Conservation (phyloP, 1,139 yeast species). For the Nakaseomyces sp. region DNA sequence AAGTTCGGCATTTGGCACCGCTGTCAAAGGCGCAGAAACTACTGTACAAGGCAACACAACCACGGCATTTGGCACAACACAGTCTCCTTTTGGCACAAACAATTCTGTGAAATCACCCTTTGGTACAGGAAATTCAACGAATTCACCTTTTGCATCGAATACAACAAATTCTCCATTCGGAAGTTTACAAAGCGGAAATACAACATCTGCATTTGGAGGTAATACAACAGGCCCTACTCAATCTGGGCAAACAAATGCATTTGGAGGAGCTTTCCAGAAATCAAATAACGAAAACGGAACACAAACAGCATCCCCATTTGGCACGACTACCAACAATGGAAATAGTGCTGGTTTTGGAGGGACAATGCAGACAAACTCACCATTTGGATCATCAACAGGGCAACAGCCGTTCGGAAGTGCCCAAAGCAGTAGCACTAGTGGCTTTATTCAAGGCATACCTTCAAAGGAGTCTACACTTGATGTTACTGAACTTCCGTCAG, state of each 20-base stretch:
- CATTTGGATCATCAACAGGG: not conserved
- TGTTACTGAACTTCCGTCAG: slow-evolving; percentile 36
- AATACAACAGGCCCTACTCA: not conserved
- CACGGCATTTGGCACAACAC: not conserved
- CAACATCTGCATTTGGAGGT: not conserved
- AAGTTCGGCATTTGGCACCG: too few species aligned
- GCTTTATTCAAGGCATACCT: slow-evolving; percentile 31
- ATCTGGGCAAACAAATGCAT: not conserved
- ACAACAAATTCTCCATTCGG: not conserved
- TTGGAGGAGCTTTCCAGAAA: slow-evolving; percentile 7
- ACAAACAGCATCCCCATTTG: slow-evolving; percentile 10
- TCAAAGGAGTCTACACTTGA: slow-evolving; percentile 13
- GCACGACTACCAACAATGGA: not conserved
- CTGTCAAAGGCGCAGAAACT: not conserved
- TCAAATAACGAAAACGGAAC: slow-evolving; percentile 7
- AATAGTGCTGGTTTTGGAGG: slow-evolving; percentile 4
- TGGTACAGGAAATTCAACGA: not conserved
- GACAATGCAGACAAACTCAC: not conserved
- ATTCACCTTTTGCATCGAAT: slow-evolving; percentile 4
- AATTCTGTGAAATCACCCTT: not conserved
- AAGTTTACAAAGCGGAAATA: not conserved
- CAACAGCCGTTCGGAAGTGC: not conserved
- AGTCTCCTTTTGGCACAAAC: not conserved
- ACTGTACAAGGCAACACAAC: not conserved
- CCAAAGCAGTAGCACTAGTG: not conserved